Conservation (phyloP, 805 yeast species). For the Blastobotrys mokoenaii region DNA sequence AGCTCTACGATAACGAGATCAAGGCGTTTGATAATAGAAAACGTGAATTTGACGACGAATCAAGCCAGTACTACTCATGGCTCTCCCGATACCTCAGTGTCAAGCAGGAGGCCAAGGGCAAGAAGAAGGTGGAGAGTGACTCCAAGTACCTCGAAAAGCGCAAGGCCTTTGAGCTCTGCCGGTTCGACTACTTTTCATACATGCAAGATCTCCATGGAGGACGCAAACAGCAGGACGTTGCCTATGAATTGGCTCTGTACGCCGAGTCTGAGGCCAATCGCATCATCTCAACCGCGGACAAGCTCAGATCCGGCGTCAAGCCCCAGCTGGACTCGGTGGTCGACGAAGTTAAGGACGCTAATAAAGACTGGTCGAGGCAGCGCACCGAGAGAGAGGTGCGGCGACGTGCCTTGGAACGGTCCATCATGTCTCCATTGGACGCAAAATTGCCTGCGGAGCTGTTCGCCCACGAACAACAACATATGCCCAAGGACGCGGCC, state of each 20-base stretch:
- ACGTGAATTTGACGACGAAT: conserved; percentile 38
- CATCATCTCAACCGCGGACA: conserved; percentile 22
- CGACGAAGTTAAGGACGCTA: conserved; percentile 27
- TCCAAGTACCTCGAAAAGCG: conserved; percentile 34
- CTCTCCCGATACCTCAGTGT: conserved; percentile 33
- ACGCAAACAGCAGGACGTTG: conserved; percentile 32
- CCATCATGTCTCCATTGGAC: conserved; percentile 15
- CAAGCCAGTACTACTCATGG: conserved; percentile 37
- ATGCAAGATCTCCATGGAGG: conserved; percentile 36
- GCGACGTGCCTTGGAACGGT: conserved; percentile 30
- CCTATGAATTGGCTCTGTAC: conserved; percentile 29
- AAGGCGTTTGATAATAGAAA: conserved; percentile 33
- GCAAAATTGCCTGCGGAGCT: not conserved
- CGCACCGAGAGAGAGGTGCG: conserved; percentile 32
- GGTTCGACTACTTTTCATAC: conserved; percentile 35
- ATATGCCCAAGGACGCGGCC: too few relatives aligned
- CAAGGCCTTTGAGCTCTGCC: conserved; percentile 32
- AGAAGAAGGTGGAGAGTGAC: conserved; percentile 27
- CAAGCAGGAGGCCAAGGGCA: conserved; percentile 26
- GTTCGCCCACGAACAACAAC: not conserved
- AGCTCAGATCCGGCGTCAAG: conserved; percentile 20
- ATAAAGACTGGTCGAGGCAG: conserved; percentile 31
- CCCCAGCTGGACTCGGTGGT: conserved; percentile 27
- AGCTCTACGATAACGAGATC: conserved; percentile 34
- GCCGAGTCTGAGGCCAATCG: conserved; percentile 28